Evolutionary conservation across 495 filamentous ascomycete species (phyloP).

Genomic region (Penicillium angulare): DNA sequence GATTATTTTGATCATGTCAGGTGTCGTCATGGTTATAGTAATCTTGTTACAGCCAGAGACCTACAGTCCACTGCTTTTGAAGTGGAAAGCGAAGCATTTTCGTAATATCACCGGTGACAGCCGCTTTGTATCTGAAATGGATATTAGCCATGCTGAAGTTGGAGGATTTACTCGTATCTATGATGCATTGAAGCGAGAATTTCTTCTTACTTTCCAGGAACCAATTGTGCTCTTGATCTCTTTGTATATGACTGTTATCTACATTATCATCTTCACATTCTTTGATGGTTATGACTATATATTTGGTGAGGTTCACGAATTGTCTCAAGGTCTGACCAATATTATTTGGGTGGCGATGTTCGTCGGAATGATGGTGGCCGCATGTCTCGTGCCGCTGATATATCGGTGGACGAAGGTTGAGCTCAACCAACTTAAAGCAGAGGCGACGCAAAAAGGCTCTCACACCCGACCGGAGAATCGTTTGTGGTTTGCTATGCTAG

Average conservation of each 20-base stretch:
- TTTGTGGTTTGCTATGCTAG: conserved; percentile 56
- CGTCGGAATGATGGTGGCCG: conserved; percentile 46
- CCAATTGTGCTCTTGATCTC: conserved; percentile 48
- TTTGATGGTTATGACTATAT: conserved; percentile 59
- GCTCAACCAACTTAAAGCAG: no score
- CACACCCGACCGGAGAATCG: conserved; percentile 49
- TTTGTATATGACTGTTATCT: conserved; percentile 57
- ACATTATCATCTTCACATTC: conserved; percentile 62
- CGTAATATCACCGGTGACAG: conserved; percentile 39
- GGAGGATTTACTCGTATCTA: no score
- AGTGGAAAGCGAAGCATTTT: conserved; percentile 45
- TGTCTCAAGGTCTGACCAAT: conserved; percentile 48
- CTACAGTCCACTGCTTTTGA: conserved; percentile 37
- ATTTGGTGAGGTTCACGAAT: conserved; percentile 53
- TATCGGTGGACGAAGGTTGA: no score
- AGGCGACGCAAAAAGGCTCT: no score
- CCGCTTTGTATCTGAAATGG: conserved; percentile 36
- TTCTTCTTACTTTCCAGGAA: conserved; percentile 32
- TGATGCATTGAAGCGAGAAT: conserved; percentile 35
- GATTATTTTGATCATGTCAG: conserved; percentile 43
- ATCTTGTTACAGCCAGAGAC: conserved; percentile 34
- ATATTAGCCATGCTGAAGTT: no score
- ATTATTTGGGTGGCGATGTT: conserved; percentile 54
- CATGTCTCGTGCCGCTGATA: conserved; percentile 45
- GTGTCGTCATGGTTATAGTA: conserved; percentile 22